Percentiles rank a stretch among this genome's conserved stretches.
These are phyloP conservation scores for Tetratostichococcus sp. DNA, from an alignment of 139 green algal species.

Conservation along the genomic window DNA sequence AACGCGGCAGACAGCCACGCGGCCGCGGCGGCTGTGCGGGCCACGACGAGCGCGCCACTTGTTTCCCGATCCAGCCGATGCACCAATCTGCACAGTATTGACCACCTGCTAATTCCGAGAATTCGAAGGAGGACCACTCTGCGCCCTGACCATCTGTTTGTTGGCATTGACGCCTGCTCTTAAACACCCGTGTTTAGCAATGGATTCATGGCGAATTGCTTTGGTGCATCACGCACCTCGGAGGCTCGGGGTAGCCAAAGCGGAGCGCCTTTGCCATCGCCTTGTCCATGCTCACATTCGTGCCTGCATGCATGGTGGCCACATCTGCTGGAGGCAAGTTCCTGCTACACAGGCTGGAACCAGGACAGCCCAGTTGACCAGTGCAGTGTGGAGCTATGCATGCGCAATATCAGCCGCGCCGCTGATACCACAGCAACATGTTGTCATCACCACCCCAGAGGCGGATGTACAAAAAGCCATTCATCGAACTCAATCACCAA, in stretches of 20 bases:
- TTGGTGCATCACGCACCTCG: not conserved
- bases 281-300: conserved; percentile 20
- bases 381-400: not conserved
- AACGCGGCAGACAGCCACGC: conserved; percentile 46
- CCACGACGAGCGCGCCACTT: conserved; percentile 55
- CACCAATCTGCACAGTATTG: conserved; percentile 42
- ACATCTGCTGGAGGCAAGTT: not conserved
- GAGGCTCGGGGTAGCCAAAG: conserved; percentile 18
- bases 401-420: too few relatives aligned
- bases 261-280: conserved; percentile 19
- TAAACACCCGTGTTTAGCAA: too few relatives aligned
- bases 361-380: not conserved
- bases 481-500: too few relatives aligned
- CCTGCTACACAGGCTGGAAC: too few relatives aligned
- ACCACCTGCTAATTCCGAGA: not conserved
- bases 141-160: not conserved
- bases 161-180: too few relatives aligned
- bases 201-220: not conserved
- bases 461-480: too few relatives aligned
- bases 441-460: too few relatives aligned
- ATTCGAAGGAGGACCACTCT: not conserved
- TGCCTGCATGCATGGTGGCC: not conserved
- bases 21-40: conserved; percentile 38
- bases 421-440: too few relatives aligned
- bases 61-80: conserved; percentile 56